A percentile compares a stretch with the other conserved stretches of the same genome.
phyloP scores from a whole-genome alignment of 2,329 filamentous ascomycete species.

The Periglandula ipomoeae region DNA sequence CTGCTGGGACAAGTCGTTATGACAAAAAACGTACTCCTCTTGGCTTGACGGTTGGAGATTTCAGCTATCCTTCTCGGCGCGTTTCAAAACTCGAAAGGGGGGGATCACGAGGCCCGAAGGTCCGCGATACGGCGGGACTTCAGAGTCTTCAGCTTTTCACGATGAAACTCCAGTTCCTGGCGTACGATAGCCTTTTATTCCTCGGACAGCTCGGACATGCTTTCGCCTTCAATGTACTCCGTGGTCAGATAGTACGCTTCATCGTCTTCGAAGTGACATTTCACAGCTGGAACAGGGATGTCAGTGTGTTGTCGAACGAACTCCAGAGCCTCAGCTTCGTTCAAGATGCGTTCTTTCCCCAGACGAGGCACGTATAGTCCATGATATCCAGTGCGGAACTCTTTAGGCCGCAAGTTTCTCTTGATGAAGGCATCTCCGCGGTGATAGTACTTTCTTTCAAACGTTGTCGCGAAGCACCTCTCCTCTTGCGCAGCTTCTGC shows the following conservation, averaged over 20 bases:
- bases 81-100: constrained; percentile 18
- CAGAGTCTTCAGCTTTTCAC: constrained; percentile 18
- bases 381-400: constrained; percentile 19
- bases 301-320: constrained; percentile 7
- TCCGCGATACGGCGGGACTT: constrained; percentile 19
- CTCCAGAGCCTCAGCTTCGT: constrained; percentile 5
- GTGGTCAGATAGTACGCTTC: constrained; percentile 11
- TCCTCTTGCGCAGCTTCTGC: constrained; percentile 12
- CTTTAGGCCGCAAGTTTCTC: constrained; percentile 19
- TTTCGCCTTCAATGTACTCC: constrained; percentile 11
- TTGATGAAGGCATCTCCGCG: no score
- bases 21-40: constrained; percentile 16
- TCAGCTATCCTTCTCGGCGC: constrained; percentile 16
- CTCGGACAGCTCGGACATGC: constrained; percentile 7
- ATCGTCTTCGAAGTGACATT: constrained; percentile 13
- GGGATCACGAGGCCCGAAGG: constrained; percentile 22
- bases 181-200: constrained; percentile 11
- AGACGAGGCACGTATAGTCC: constrained; percentile 21
- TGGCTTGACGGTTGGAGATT: constrained; percentile 10
- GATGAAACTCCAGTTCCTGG: constrained; percentile 18
- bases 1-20: constrained; percentile 15
- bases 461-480: constrained; percentile 16
- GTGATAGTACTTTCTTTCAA: constrained; percentile 23
- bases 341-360: constrained; percentile 13
- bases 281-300: constrained; percentile 11